Base-by-base conservation (phyloP, 495 filamentous ascomycete genomes). In the Aspergillus incahuasiensis region DNA sequence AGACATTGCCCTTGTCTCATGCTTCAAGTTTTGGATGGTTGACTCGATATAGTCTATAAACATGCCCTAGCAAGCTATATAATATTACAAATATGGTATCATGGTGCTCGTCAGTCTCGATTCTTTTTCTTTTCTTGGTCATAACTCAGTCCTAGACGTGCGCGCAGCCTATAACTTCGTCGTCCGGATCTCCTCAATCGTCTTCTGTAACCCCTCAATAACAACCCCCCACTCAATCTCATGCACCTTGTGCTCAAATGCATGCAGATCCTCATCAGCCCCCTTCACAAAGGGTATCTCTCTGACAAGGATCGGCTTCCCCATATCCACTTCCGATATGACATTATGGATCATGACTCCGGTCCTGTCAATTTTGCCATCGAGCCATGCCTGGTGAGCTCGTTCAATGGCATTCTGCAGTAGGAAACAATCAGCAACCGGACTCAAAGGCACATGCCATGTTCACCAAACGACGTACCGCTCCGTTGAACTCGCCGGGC, bases 341-440 rank as follows among this genome's bases (percentile, higher is more conserved):
- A 96, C 90, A 65, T 90, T 85, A 70, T 96, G 91, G 3, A 95
- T 84, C 91, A 97, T 96, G n/a, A 94, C 85, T 1, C 91, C 91
- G 1, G 91, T 96, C 67, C 79, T 83, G 62, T 87, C 80, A 35
- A 92, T 81, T 67, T 81, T 82, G 7, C 87, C 88, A 20, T 80
- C 80, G 64, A 85, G 62, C 69, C 84, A 95, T 48, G 89, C 89
- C 32, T 82, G 77, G 68, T 86, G 87, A 19, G 91, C 91, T 16
- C 90, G 78, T 54, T 85, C 79, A 58, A 97, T 95, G 2, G 89
- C 90, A 56, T 82, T 69, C 67, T 78, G 56, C 4, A 47, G 56
- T 5, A 47, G 24, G 5, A 47, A 52, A 18, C 53, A 46, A 6
- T 30, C 21, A 25, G 9, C 3, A 38, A 4, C 15, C 24, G 5